Percentiles rank a stretch among this genome's conserved stretches.
Conservation (phyloP, 1,284 basidiomycete genomes). For the Ustilago shanxiensis region DNA sequence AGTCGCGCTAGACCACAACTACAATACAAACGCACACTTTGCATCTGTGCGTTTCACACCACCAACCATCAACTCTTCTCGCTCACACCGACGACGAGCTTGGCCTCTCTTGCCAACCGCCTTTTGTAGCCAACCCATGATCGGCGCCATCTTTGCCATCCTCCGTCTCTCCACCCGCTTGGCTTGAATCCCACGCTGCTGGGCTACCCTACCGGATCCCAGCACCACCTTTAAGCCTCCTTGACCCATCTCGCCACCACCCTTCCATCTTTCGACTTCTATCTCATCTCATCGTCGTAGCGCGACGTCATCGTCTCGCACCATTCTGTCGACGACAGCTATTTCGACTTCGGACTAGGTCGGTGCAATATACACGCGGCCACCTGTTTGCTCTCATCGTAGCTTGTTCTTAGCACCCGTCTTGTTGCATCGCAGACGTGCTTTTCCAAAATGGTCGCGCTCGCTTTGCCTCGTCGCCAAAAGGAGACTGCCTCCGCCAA, state of each 20-base stretch:
- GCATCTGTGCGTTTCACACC: not conserved
- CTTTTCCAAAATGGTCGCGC: conserved; percentile 32
- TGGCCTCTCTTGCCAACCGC: conserved; percentile 50
- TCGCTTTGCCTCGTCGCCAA: conserved; percentile 42
- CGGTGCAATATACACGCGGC: conserved; percentile 31
- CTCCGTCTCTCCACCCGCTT: conserved; percentile 50
- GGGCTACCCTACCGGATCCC: conserved; percentile 33
- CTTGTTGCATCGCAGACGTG: not conserved
- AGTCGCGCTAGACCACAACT: not conserved
- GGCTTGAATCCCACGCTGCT: conserved; percentile 54
- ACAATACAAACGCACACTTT: not conserved
- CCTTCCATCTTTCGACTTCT: not conserved
- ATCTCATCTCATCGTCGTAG: not conserved
- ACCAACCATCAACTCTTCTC: not conserved
- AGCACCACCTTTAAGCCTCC: conserved; percentile 53
- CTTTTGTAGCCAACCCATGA: conserved; percentile 56
- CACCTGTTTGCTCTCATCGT: not conserved
- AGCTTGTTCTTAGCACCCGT: not conserved
- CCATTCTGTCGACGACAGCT: not conserved
- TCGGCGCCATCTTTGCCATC: conserved; percentile 39
- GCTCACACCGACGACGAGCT: conserved; percentile 28
- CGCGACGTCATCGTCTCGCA: not conserved
- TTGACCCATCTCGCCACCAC: conserved; percentile 26
- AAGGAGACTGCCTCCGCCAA: conserved; percentile 32
- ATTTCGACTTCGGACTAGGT: not conserved